Evolutionary conservation across 208 protist species (phyloP).

Genomic region (Blastocrithidia nonstop): DNA sequence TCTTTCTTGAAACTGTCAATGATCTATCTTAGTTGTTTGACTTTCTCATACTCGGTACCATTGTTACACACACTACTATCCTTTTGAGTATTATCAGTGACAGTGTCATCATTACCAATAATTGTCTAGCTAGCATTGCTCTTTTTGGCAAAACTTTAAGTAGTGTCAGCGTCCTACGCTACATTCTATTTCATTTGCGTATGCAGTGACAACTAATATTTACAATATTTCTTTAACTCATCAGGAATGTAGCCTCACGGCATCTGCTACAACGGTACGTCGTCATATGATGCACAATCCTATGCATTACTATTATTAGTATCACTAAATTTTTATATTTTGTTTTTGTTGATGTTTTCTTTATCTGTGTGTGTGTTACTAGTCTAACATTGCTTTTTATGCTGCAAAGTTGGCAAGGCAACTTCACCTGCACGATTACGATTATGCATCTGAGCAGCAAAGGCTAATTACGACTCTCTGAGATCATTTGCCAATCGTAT

Average conservation of each 20-base stretch:
- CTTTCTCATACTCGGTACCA: conserved; percentile 16
- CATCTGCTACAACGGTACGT: conserved; percentile 13
- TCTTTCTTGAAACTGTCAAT: conserved; percentile 54
- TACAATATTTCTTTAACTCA: conserved; percentile 69
- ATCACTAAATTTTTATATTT: not conserved
- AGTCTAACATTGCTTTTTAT: not conserved
- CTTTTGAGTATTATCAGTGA: not conserved
- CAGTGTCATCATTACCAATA: too few relatives aligned
- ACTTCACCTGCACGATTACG: conserved; percentile 41
- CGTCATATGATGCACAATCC: not conserved
- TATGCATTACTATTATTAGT: not conserved
- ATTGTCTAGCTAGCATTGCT: too few relatives aligned
- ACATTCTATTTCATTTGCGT: too few relatives aligned
- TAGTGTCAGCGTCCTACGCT: too few relatives aligned
- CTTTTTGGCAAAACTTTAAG: too few relatives aligned
- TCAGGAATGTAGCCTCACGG: conserved; percentile 65
- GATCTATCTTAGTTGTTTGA: conserved; percentile 17
- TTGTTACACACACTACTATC: conserved; percentile 13
- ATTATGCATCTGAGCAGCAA: conserved; percentile 36
- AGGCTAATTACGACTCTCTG: conserved; percentile 46
- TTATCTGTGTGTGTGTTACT: not conserved
- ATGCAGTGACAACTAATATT: too few relatives aligned
- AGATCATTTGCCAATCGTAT: conserved; percentile 69
- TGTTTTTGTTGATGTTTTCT: not conserved
- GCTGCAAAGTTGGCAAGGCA: conserved; percentile 26